Conservation (phyloP, 805 yeast genomes). For the Teunomyces panamensis region DNA sequence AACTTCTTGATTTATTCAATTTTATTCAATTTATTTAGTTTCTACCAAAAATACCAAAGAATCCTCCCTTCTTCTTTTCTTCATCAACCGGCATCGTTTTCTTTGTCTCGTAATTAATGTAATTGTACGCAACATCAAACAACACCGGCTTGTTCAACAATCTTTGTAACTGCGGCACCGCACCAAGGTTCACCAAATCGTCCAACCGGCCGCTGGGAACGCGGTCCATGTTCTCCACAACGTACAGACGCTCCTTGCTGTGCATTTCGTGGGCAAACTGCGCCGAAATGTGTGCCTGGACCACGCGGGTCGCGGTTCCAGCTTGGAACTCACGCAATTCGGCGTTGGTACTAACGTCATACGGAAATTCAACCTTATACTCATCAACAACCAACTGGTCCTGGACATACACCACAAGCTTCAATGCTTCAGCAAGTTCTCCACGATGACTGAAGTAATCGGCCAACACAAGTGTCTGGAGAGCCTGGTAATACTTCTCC, state of each 20-base stretch:
- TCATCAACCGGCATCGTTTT: constrained; percentile 10
- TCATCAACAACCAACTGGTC: constrained; percentile 26
- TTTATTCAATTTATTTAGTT: background rate
- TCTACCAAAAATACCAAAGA: constrained; percentile 72
- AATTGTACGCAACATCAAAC: constrained; percentile 87
- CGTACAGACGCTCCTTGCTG: constrained; percentile 16
- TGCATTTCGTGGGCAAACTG: constrained; percentile 36
- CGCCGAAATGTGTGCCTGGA: constrained; percentile 44
- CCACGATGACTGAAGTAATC: constrained; percentile 40
- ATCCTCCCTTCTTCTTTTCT: constrained; percentile 54
- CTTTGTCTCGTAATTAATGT: constrained; percentile 49
- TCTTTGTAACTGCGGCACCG: constrained; percentile 43
- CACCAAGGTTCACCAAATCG: constrained; percentile 21
- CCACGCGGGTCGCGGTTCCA: constrained; percentile 14
- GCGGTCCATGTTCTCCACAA: constrained; percentile 44
- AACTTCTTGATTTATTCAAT: background rate
- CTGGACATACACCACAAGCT: constrained; percentile 30
- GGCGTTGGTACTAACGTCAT: constrained; percentile 36
- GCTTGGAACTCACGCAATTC: constrained; percentile 24
- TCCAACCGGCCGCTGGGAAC: constrained; percentile 30
- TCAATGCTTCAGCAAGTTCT: constrained; percentile 46
- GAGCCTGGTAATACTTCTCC: constrained; percentile 44
- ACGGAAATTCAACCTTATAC: constrained; percentile 43
- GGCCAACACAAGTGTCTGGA: constrained; percentile 45
- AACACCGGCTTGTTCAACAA: constrained; percentile 83